A percentile compares a stretch with the other conserved stretches of the same genome.
These are phyloP conservation scores for Solanum arcanum DNA, from an alignment of 257 asterid species.

Conservation along the genomic window DNA sequence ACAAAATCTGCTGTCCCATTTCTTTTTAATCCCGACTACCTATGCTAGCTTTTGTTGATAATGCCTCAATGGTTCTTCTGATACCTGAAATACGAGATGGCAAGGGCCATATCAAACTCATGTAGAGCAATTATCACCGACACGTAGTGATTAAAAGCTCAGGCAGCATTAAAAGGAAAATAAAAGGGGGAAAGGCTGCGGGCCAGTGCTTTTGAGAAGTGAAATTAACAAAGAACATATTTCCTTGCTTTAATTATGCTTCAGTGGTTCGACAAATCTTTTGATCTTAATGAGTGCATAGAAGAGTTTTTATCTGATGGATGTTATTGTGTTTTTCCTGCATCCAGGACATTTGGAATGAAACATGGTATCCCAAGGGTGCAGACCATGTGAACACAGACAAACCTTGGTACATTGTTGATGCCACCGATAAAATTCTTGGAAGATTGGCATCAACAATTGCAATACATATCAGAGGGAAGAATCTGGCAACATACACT, in stretches of 20 bases:
- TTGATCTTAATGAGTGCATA: not conserved
- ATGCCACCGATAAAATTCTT: conserved; percentile 81
- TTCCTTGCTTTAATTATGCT: not conserved
- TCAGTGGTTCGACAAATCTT: not conserved
- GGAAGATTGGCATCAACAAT: conserved; percentile 92
- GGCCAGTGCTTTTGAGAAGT: not conserved
- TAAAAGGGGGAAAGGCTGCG: not conserved
- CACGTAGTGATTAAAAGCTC: not conserved
- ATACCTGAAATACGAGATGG: not conserved
- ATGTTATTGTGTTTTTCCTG: not conserved
- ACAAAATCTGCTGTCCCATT: not conserved
- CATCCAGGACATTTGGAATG: conserved; percentile 81
- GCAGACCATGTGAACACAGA: conserved; percentile 72
- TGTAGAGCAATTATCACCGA: not conserved
- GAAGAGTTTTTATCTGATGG: not conserved
- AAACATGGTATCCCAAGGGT: conserved; percentile 95
- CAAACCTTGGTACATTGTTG: conserved; percentile 85
- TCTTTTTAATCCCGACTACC: not conserved
- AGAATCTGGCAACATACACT: conserved; percentile 79
- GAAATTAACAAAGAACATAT: not conserved
- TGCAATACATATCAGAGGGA: conserved; percentile 84
- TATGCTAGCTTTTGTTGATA: not conserved
- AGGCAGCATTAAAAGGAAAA: not conserved
- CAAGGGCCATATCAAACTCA: not conserved
- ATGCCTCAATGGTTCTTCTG: not conserved